Conservation (phyloP, 805 yeast genomes). For the Priceomyces medius region DNA sequence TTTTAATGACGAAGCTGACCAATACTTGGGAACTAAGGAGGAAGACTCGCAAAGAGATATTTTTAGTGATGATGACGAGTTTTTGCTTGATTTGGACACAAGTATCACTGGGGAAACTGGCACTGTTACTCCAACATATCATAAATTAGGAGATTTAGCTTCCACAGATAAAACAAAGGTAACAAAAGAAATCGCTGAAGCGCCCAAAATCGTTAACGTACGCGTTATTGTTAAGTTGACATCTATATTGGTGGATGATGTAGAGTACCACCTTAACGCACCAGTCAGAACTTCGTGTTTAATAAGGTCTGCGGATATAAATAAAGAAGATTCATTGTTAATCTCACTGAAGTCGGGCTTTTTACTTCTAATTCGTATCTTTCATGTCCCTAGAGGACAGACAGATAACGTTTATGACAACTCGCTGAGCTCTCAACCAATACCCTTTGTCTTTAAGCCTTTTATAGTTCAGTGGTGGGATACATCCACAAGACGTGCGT, state of each 20-base stretch:
- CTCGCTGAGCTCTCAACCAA: background rate
- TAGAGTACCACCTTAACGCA: slow-evolving; percentile 30
- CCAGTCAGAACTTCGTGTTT: slow-evolving; percentile 32
- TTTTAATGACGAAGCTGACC: slow-evolving; percentile 38
- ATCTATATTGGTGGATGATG: slow-evolving; percentile 30
- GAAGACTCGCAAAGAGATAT: slow-evolving; percentile 41
- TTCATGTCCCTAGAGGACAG: slow-evolving; percentile 30
- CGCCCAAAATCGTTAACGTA: slow-evolving; percentile 9
- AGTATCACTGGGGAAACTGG: background rate
- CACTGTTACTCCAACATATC: background rate
- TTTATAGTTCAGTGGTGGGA: slow-evolving; percentile 55
- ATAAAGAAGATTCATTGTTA: slow-evolving; percentile 39
- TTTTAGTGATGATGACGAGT: slow-evolving; percentile 36
- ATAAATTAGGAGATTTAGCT: background rate
- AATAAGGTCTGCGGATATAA: slow-evolving; percentile 19
- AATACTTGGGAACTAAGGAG: slow-evolving; percentile 28
- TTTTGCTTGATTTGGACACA: slow-evolving; percentile 15
- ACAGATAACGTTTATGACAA: slow-evolving; percentile 14
- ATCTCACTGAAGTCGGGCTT: slow-evolving; percentile 41
- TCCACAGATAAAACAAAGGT: background rate
- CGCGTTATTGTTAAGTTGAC: slow-evolving; percentile 30
- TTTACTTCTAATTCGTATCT: slow-evolving; percentile 38
- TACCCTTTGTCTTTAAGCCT: slow-evolving; percentile 31
- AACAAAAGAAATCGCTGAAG: background rate
- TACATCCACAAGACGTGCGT: slow-evolving; percentile 12